Base-by-base conservation (phyloP, 2,329 filamentous ascomycete genomes). In the Helminthosporium solani region DNA sequence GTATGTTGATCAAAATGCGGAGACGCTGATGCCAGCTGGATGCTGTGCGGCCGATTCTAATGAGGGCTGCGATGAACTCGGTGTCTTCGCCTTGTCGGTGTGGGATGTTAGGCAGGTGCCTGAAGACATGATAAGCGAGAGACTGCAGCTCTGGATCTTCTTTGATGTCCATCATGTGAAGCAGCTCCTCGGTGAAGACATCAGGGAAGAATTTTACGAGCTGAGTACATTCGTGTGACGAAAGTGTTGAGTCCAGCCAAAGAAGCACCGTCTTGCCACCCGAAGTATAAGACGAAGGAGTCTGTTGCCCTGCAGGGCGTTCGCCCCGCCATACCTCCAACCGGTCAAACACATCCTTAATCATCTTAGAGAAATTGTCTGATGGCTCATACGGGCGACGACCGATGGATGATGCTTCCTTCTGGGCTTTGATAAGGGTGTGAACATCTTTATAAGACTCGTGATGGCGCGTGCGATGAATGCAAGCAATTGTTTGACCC, bases 131-230 rank as follows among this genome's bases (percentile, higher is more conserved):
- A 66, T 97, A 99, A 0, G 94, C 92, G 7, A 96, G 80, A 8
- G 88, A 86, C 77, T 96, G 95, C 2, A 99, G 80, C 70, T 99
- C 95, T 0, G 90, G 90, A 61, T 99, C 94, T 70, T 99, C 94
- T 70, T 97, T 97, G 68, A 99, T 90, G 64, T 99, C 94, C 92
- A 99, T 99, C 94, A 99, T 99, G 75, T 99, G 91, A 42, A 99
- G 76, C 12, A 99, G 81, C 67, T 96, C 88, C 60, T 94, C 88
- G 68, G 95, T 94, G 64, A 97, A 92, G 0, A 87, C 79, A 28
- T 88, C 81, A 0, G 90, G 87, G 76, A 99, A 97, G 79, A 96
- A 97, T 3, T 86, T 84, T 15, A 95, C 83, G 12, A 99, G 81
- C 64, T 94, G 87, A 0, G 84, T 95, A 71, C 94, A 99, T 67